phyloP scores from a whole-genome alignment of 495 filamentous ascomycete genomes.

The Lophium mytilinum region DNA sequence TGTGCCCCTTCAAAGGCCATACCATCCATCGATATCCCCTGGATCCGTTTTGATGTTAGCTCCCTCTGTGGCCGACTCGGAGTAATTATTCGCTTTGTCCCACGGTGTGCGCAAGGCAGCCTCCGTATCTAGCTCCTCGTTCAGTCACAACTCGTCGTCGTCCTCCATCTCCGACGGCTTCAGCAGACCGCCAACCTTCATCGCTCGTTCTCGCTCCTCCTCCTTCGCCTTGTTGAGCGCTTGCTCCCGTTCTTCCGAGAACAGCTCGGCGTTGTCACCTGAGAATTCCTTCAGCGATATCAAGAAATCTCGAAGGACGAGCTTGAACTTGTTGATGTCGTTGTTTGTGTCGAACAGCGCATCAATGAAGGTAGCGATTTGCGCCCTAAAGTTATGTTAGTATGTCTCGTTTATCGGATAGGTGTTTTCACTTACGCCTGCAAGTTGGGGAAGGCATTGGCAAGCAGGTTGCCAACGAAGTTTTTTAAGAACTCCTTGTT shows the following conservation, averaged over 20 bases:
- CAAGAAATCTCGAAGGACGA: slow-evolving; percentile 90
- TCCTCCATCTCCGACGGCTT: slow-evolving; percentile 29
- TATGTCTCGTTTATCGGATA: slow-evolving; percentile 35
- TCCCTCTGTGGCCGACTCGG: background rate
- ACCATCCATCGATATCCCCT: slow-evolving; percentile 25
- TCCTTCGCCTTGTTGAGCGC: slow-evolving; percentile 44
- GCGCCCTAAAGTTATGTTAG: slow-evolving; percentile 45
- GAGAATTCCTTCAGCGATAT: slow-evolving; percentile 94
- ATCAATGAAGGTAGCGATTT: slow-evolving; percentile 84
- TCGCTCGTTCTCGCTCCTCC: slow-evolving; percentile 23
- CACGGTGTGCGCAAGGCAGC: slow-evolving; percentile 23
- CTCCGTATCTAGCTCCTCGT: slow-evolving; percentile 21
- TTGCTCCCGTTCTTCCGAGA: slow-evolving; percentile 84
- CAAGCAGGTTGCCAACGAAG: slow-evolving; percentile 77
- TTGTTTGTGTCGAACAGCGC: slow-evolving; percentile 74
- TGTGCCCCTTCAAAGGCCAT: slow-evolving; percentile 10
- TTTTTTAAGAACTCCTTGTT: slow-evolving; percentile 85
- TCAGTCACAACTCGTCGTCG: slow-evolving; percentile 27
- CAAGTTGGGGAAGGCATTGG: slow-evolving; percentile 87
- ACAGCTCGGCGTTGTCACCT: slow-evolving; percentile 89
- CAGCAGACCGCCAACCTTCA: slow-evolving; percentile 27
- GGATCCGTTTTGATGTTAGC: background rate
- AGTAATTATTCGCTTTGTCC: background rate
- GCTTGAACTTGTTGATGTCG: slow-evolving; percentile 81
- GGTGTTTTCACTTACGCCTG: slow-evolving; percentile 61